Conservation (phyloP, 2,329 filamentous ascomycete species). For the Alternaria rosae region DNA sequence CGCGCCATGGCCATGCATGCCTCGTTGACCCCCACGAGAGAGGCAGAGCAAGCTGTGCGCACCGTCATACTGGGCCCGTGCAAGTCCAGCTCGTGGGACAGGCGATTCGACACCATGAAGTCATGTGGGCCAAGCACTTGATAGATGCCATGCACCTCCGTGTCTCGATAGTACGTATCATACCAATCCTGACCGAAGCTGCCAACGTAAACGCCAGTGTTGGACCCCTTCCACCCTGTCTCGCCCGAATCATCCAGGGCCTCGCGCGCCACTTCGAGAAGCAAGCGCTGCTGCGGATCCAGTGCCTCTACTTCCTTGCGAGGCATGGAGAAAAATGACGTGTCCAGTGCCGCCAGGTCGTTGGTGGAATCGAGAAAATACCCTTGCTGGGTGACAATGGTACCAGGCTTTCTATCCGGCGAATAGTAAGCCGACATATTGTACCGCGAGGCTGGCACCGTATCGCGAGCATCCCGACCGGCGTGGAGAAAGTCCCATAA, state of each 20-base stretch:
- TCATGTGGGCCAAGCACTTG: slow-evolving; percentile 18
- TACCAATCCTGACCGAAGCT: slow-evolving; percentile 35
- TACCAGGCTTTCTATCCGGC: slow-evolving; percentile 14
- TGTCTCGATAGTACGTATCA: slow-evolving; percentile 5
- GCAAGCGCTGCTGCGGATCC: slow-evolving; percentile 33
- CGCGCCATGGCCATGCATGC: slow-evolving; percentile 11
- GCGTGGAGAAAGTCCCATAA: slow-evolving; percentile 43
- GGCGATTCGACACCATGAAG: slow-evolving; percentile 31
- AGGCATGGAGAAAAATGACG: too few species aligned
- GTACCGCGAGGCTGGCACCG: slow-evolving; percentile 9
- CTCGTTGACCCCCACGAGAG: background rate
- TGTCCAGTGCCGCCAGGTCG: too few species aligned
- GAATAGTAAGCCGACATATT: slow-evolving; percentile 18
- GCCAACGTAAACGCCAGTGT: slow-evolving; percentile 43
- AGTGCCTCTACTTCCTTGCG: too few species aligned
- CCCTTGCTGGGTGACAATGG: slow-evolving; percentile 16
- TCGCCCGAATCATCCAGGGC: slow-evolving; percentile 36
- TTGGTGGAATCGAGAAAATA: too few species aligned
- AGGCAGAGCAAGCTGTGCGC: background rate
- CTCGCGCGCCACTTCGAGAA: slow-evolving; percentile 35
- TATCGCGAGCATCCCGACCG: background rate
- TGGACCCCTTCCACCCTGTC: slow-evolving; percentile 37
- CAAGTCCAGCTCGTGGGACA: slow-evolving; percentile 32
- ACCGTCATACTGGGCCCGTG: slow-evolving; percentile 15
- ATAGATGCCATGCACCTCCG: too few species aligned